Evolutionary conservation across 2,329 filamentous ascomycete genomes (phyloP), one percentile per base, ranked within the genome.

Genomic region (Trichophaea hybrida): DNA sequence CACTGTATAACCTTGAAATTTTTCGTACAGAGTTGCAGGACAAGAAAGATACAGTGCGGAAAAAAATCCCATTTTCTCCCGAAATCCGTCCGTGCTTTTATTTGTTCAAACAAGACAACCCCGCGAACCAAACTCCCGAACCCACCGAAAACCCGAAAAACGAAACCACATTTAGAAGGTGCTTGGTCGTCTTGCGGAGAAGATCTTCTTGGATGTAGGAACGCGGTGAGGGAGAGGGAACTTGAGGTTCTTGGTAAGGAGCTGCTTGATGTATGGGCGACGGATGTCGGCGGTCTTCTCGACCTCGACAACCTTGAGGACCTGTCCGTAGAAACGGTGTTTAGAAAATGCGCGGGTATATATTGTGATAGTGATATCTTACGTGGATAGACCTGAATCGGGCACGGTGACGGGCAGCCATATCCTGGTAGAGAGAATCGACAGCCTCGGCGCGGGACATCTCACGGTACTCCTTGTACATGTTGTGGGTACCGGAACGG

Each of bases 401-500:
- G 74, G 93, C 85, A 75, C 88, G 89, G 84, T 98, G 93, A 76
- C 93, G 88, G 76, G 94, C 91, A 71, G 93, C 89, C 93, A 98
- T 97, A 81, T 98, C 93, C 78, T 93, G 87, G 86, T 98, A 98
- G 75, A 98, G 84, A 70, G 91, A 79, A 79, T 97, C 87, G 73
- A 97, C 91, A 69, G 93, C 93, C 70, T 93, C 91, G 73, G 85
- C 87, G 77, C 93, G 83, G 75, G 87, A 91, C 83, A 97, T 87
- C 83, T 97, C 93, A 75, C 93, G 88, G 86, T 96, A 97, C 85
- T 98, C 93, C 85, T 97, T 97, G 88, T 98, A 98, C 93, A 98
- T 98, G 86, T 98, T 98, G 89, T 98, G 93, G 73, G 93, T 98
- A 72, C 93, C 93, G 72, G 93, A 97, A 78, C 93, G 91, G 66